A percentile compares a stretch with the other conserved stretches of the same genome.
phyloP scores from a whole-genome alignment of 139 green algal species.

The Tetraselmis chui region DNA sequence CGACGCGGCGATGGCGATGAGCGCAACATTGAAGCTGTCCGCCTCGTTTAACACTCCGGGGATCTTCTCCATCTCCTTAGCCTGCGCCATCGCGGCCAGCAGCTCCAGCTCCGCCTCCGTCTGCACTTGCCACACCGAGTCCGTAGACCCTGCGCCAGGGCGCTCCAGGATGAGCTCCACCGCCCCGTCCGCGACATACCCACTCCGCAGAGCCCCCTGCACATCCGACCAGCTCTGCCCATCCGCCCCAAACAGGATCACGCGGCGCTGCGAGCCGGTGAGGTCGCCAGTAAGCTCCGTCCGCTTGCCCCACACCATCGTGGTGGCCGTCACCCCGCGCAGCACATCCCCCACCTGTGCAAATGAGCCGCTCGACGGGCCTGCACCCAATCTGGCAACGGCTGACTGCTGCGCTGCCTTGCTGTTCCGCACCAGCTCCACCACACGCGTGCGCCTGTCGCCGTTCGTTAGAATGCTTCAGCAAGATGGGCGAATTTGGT shows the following conservation, averaged over 20 bases:
- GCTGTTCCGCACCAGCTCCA: not conserved
- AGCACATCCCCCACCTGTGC: not conserved
- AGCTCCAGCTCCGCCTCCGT: not conserved
- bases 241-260: not conserved
- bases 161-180: not conserved
- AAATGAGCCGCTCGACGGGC: not conserved
- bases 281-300: not conserved
- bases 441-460: not conserved
- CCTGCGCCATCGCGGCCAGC: not conserved
- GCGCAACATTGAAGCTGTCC: not conserved
- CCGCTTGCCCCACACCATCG: not conserved
- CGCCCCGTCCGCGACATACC: not conserved
- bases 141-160: not conserved
- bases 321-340: not conserved
- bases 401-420: not conserved
- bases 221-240: not conserved
- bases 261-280: not conserved
- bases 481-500: too few species aligned
- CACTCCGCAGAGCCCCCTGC: not conserved
- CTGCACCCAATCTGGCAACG: not conserved
- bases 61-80: not conserved
- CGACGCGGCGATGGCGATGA: not conserved
- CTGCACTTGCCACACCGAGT: not conserved
- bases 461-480: too few species aligned
- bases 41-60: not conserved